phyloP scores from a whole-genome alignment of 75 land plant genomes.

The Adiantum capillusveneris region DNA sequence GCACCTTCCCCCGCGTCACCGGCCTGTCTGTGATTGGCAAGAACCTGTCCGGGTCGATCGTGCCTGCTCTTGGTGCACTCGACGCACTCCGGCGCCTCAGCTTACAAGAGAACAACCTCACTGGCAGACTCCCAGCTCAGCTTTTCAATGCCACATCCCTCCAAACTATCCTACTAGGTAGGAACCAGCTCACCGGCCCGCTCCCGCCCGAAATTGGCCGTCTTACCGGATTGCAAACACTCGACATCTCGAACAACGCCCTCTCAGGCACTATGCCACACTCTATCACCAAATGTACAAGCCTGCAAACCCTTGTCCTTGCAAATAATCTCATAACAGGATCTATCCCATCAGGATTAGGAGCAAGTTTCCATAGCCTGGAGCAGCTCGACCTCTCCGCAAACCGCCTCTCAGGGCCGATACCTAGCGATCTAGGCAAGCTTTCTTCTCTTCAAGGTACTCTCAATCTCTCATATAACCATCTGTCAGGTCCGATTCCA shows the following conservation, averaged over 20 bases:
- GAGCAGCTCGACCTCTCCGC: conserved; percentile 57
- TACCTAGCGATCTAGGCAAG: conserved; percentile 31
- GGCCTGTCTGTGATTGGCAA: conserved; percentile 40
- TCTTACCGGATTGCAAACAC: conserved; percentile 46
- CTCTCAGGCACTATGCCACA: conserved; percentile 43
- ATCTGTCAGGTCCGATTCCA: conserved; percentile 41
- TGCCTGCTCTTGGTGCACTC: conserved; percentile 60
- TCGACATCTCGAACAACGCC: conserved; percentile 62
- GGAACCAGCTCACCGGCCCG: conserved; percentile 64
- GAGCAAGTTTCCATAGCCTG: conserved; percentile 32
- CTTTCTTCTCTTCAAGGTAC: conserved; percentile 30
- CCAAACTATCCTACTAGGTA: conserved; percentile 53
- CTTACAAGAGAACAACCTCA: conserved; percentile 58
- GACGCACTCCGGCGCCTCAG: conserved; percentile 55
- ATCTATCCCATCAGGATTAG: conserved; percentile 45
- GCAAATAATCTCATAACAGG: conserved; percentile 49
- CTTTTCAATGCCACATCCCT: conserved; percentile 52
- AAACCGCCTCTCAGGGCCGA: conserved; percentile 43
- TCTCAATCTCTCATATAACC: conserved; percentile 66
- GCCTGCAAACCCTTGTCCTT: conserved; percentile 46
- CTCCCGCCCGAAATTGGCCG: conserved; percentile 41
- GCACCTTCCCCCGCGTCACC: conserved; percentile 46
- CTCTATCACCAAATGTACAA: conserved; percentile 32
- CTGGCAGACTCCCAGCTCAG: conserved; percentile 52
- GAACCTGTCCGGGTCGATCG: conserved; percentile 54